Conservation (phyloP, 2,329 filamentous ascomycete genomes). For the Septoria linicola region DNA sequence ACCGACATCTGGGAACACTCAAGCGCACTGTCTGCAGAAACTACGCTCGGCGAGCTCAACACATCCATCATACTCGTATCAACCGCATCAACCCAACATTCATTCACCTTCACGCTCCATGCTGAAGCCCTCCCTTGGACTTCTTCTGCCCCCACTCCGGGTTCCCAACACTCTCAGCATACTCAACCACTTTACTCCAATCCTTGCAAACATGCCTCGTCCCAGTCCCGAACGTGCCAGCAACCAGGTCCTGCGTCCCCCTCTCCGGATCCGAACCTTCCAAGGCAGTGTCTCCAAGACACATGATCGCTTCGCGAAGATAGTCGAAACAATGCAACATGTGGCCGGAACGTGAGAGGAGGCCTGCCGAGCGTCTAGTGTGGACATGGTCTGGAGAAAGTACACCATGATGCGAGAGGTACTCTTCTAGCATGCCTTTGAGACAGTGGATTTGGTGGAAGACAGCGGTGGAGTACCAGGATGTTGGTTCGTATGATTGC, state of each 20-base stretch:
- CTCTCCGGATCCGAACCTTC: slow-evolving; percentile 9
- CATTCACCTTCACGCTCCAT: neutral
- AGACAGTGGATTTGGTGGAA: slow-evolving; percentile 18
- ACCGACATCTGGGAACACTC: no score
- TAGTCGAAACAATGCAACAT: slow-evolving; percentile 15
- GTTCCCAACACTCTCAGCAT: neutral
- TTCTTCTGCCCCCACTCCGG: neutral
- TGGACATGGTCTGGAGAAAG: neutral
- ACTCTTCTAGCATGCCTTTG: neutral
- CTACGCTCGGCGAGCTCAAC: no score
- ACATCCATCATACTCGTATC: no score
- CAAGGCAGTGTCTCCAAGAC: slow-evolving; percentile 10
- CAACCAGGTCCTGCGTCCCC: neutral
- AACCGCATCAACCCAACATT: no score
- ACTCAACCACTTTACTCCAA: neutral
- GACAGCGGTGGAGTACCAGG: slow-evolving; percentile 1
- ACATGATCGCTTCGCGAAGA: slow-evolving; percentile 15
- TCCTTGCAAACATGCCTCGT: slow-evolving; percentile 11
- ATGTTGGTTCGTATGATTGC: neutral
- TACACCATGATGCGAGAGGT: neutral
- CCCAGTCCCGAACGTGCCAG: neutral
- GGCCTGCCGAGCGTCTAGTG: neutral
- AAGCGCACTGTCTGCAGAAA: no score
- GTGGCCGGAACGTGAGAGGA: neutral
- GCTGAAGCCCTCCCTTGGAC: neutral